phyloP scores from a whole-genome alignment of 2,329 filamentous ascomycete species.

The Colletotrichum spaethianum region DNA sequence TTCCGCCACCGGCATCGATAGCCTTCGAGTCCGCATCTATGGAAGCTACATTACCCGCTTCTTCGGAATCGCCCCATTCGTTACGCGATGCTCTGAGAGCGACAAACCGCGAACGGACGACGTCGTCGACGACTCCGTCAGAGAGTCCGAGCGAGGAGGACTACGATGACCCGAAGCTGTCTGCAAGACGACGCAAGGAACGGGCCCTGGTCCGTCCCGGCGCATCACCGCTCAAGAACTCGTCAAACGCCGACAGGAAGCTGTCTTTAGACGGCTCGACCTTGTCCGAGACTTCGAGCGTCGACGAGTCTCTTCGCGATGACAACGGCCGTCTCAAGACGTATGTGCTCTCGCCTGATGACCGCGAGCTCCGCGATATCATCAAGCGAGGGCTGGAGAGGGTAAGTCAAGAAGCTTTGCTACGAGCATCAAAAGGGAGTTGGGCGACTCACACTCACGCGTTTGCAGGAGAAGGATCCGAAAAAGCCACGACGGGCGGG shows the following conservation, averaged over 20 bases:
- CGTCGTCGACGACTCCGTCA: conserved; percentile 45
- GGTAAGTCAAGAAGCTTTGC: conserved; percentile 6
- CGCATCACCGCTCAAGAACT: not conserved
- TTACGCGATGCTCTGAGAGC: conserved; percentile 44
- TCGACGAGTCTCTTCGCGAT: conserved; percentile 31
- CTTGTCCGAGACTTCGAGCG: conserved; percentile 31
- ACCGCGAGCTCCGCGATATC: conserved; percentile 41
- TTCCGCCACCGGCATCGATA: not conserved
- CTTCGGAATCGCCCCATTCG: conserved; percentile 30
- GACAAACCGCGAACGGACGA: conserved; percentile 18
- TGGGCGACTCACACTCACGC: not conserved
- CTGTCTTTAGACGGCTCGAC: conserved; percentile 34
- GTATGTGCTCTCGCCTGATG: conserved; percentile 50
- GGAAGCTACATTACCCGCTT: not conserved
- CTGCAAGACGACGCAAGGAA: conserved; percentile 5
- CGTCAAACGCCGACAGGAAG: conserved; percentile 10
- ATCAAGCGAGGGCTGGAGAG: conserved; percentile 37
- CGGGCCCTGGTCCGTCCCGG: not conserved
- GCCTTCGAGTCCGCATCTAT: not conserved
- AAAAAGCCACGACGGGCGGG: conserved; percentile 30
- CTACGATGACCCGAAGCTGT: conserved; percentile 53
- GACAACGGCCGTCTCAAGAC: conserved; percentile 28
- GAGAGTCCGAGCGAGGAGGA: conserved; percentile 63
- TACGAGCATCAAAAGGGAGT: not conserved
- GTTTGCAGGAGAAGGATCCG: conserved; percentile 32